phyloP scores from a whole-genome alignment of 805 yeast genomes.

The Yarrowia bubula region DNA sequence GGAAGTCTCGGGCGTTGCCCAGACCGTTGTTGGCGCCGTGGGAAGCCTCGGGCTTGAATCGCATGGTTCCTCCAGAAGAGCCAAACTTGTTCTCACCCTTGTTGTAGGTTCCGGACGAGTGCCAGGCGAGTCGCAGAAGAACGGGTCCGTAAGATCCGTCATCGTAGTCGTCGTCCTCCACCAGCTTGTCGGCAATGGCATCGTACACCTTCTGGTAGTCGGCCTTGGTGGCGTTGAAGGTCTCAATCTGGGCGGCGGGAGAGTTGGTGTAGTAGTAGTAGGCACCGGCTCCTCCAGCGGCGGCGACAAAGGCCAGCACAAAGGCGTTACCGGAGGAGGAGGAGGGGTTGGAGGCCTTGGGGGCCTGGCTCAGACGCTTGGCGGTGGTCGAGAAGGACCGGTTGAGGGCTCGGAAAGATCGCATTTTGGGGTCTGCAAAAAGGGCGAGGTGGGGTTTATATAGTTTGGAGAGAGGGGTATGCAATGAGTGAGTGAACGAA shows the following conservation, averaged over 20 bases:
- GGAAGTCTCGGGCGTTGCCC: conserved; percentile 53
- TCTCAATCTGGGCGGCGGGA: conserved; percentile 35
- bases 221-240: conserved; percentile 39
- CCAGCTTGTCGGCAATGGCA: conserved; percentile 65
- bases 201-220: conserved; percentile 77
- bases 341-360: conserved; percentile 22
- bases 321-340: conserved; percentile 25
- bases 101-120: conserved; percentile 75
- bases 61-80: conserved; percentile 70
- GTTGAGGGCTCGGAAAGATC: conserved; percentile 20
- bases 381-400: conserved; percentile 21
- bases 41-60: conserved; percentile 47
- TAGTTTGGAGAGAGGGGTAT: neutral
- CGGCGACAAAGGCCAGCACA: conserved; percentile 29
- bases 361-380: conserved; percentile 13
- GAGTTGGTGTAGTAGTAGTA: conserved; percentile 39
- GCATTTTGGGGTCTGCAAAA: neutral
- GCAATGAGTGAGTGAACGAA: no score
- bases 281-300: conserved; percentile 36
- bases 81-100: conserved; percentile 45
- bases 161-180: conserved; percentile 48
- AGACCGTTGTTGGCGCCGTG: conserved; percentile 67
- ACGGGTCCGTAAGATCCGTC: conserved; percentile 73
- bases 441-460: neutral
- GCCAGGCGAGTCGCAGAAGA: conserved; percentile 76